phyloP scores from a whole-genome alignment of 2,329 filamentous ascomycete species.

The Fusarium neocosmosporiellum region DNA sequence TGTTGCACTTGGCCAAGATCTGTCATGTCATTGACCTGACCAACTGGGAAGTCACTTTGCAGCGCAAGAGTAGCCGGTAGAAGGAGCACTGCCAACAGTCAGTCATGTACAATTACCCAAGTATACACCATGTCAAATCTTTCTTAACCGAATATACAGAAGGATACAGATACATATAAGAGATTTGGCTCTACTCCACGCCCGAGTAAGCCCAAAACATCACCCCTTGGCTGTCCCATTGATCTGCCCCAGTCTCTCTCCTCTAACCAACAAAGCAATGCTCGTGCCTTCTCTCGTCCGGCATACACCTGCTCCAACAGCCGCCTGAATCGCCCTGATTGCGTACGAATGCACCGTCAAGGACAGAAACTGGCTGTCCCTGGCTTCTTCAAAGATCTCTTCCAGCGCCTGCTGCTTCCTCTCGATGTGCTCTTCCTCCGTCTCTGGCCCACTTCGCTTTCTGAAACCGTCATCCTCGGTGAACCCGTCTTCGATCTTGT shows the following conservation, averaged over 20 bases:
- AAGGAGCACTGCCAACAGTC: neutral
- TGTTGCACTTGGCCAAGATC: neutral
- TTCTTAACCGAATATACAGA: neutral
- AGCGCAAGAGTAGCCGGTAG: neutral
- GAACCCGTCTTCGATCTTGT: conserved; percentile 64
- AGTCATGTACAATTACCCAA: neutral
- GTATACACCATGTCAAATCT: neutral
- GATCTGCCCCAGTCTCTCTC: conserved; percentile 29
- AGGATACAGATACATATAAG: neutral
- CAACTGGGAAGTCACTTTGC: neutral
- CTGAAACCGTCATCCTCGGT: conserved; percentile 66
- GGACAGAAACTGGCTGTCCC: conserved; percentile 56
- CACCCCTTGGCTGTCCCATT: neutral
- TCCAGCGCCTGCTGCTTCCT: conserved; percentile 57
- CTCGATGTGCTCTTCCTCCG: conserved; percentile 57
- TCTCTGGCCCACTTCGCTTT: conserved; percentile 60
- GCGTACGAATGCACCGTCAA: conserved; percentile 63
- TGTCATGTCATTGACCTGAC: neutral
- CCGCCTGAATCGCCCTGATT: conserved; percentile 56
- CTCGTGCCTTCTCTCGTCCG: conserved; percentile 62
- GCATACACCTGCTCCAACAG: conserved; percentile 57
- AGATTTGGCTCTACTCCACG: neutral
- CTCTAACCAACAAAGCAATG: conserved; percentile 67
- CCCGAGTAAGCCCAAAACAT: neutral
- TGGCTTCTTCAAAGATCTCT: conserved; percentile 57